Evolutionary conservation across 345 rosid species (phyloP).

Genomic region (Stellera chamaejasme): DNA sequence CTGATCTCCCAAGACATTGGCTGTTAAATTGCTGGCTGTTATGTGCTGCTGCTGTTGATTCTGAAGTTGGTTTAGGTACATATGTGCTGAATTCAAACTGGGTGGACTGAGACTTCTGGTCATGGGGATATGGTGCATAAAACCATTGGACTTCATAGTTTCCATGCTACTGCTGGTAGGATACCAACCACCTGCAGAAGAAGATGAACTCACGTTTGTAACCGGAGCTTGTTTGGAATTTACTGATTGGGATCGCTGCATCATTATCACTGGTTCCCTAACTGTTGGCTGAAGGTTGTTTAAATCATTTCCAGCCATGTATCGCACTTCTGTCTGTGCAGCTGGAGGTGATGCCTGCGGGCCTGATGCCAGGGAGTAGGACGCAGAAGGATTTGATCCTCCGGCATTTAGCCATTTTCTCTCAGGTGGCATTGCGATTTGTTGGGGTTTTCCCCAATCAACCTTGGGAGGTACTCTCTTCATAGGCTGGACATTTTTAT

Average conservation of each 20-base stretch:
- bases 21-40: constrained; percentile 23
- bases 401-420: constrained; percentile 50
- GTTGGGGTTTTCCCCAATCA: constrained; percentile 67
- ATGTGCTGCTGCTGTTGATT: constrained; percentile 52
- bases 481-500: constrained; percentile 40
- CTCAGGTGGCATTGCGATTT: constrained; percentile 31
- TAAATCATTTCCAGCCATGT: constrained; percentile 40
- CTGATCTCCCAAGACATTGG: constrained; percentile 36
- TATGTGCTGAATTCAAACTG: constrained; percentile 35
- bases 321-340: constrained; percentile 43
- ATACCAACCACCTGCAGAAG: constrained; percentile 46
- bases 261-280: constrained; percentile 56
- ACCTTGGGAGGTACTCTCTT: constrained; percentile 46
- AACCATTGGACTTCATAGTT: constrained; percentile 44
- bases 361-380: constrained; percentile 49
- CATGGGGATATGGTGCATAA: constrained; percentile 34
- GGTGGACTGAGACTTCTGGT: constrained; percentile 34
- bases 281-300: constrained; percentile 41
- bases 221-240: constrained; percentile 40
- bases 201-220: constrained; percentile 36
- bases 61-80: constrained; percentile 41
- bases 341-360: constrained; percentile 42
- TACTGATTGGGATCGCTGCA: constrained; percentile 63
- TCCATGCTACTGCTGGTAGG: constrained; percentile 39
- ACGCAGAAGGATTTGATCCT: constrained; percentile 36